Evolutionary conservation across 2,329 filamentous ascomycete genomes (phyloP), one percentile per base, ranked within the genome.

Genomic region (Penicillium nordicum): DNA sequence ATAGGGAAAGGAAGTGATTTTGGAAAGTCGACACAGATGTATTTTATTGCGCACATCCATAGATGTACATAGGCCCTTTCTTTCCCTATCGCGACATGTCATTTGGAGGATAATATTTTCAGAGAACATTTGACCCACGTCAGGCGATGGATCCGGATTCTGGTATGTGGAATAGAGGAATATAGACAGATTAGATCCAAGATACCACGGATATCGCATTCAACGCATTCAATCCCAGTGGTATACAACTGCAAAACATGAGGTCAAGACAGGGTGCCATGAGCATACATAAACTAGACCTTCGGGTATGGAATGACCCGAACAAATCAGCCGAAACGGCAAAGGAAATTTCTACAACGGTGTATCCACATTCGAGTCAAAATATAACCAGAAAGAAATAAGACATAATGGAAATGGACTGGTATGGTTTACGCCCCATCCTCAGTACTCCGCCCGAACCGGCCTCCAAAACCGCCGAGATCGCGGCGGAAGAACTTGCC

Each of bases 401-500:
- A 23, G 16, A 30, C 16, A n/a, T 9, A 50, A 47, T 14, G 45
- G 32, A 25, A 48, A 29, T 27, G 45, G 25, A n/a, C 18, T 8
- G 21, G 21, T 10, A 34, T 16, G 12, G 46, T 16, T 50, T 58
- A 60, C n/a, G 42, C 21, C 37, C 53, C 48, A 58, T 66, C 64
- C 42, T 66, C 64, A 18, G 55, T 46, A 18, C 56, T 61, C 37
- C 61, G 59, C 45, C 88, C 89, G 72, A 92, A 92, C 62, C 88
- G 78, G 11, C 84, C 84, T 2, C 89, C 88, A 61, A 93, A 82
- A 2, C 87, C 85, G 30, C 89, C 89, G 61, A 93, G 87, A 77
- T 97, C 93, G 61, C 93, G 81, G 60, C 88, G 86, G 79, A 97
- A 97, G 77, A 97, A 97, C 76, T 96, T 97, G 25, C 93, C 93